Evolutionary conservation across 768 basidiomycete genomes (phyloP).

Genomic region (Daedalea quercina): DNA sequence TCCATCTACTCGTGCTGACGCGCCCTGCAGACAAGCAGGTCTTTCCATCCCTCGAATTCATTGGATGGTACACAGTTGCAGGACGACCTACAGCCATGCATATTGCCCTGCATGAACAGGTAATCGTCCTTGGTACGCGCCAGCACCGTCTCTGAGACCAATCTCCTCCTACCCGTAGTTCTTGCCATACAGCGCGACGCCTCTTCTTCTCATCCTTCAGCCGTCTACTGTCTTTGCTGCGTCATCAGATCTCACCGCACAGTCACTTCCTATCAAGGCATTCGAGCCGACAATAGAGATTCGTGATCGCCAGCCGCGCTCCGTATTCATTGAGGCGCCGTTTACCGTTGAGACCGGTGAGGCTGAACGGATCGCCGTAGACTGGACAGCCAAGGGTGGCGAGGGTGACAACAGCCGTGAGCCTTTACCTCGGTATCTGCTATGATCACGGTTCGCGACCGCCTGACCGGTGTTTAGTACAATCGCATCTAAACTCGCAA

Average conservation of each 20-base stretch:
- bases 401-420: slow-evolving; percentile 75
- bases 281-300: slow-evolving; percentile 90
- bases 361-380: slow-evolving; percentile 97
- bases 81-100: slow-evolving; percentile 67
- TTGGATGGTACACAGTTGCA: slow-evolving; percentile 96
- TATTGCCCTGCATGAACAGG: slow-evolving; percentile 83
- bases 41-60: slow-evolving; percentile 94
- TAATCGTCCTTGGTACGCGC: slow-evolving; percentile 14
- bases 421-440: slow-evolving; percentile 23
- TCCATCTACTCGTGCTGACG: not conserved
- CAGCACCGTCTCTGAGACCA: no score
- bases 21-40: slow-evolving; percentile 85
- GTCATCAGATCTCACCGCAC: slow-evolving; percentile 47
- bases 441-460: no score
- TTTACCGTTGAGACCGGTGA: slow-evolving; percentile 96
- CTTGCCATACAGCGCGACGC: slow-evolving; percentile 77
- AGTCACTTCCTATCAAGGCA: slow-evolving; percentile 85
- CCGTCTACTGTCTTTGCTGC: slow-evolving; percentile 39
- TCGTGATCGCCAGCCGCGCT: slow-evolving; percentile 66
- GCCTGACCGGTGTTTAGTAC: slow-evolving; percentile 44
- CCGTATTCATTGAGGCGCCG: slow-evolving; percentile 77
- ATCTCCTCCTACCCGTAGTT: slow-evolving; percentile 44
- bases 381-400: slow-evolving; percentile 87
- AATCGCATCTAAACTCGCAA: slow-evolving; percentile 86
- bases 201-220: slow-evolving; percentile 76